Conservation (phyloP, 1,284 basidiomycete species). For the Sanguinoderma infundibulare region DNA sequence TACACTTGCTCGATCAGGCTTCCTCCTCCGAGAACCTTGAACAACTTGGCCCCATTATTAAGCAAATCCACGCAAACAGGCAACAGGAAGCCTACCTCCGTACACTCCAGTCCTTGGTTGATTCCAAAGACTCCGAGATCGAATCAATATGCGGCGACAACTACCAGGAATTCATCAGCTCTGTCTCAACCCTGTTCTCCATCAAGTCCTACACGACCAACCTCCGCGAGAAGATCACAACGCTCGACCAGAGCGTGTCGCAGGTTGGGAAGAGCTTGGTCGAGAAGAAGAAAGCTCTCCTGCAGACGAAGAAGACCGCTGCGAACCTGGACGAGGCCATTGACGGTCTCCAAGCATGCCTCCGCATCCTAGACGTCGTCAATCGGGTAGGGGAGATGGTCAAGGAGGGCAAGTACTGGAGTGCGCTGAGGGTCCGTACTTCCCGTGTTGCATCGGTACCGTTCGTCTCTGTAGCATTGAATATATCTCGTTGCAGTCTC, state of each 20-base stretch:
- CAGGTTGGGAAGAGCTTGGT: constrained; percentile 85
- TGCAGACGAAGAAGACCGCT: constrained; percentile 92
- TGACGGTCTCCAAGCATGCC: constrained; percentile 90
- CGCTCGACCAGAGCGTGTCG: constrained; percentile 72
- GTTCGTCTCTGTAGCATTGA: constrained; percentile 28
- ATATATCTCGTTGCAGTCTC: constrained; percentile 61
- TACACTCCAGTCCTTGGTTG: constrained; percentile 85
- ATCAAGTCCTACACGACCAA: constrained; percentile 90
- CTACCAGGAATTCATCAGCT: constrained; percentile 97
- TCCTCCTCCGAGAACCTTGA: constrained; percentile 92
- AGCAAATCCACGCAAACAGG: constrained; percentile 88
- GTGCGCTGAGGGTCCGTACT: constrained; percentile 86
- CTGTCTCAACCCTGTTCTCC: constrained; percentile 93
- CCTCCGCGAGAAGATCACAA: constrained; percentile 78
- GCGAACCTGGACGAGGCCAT: constrained; percentile 96
- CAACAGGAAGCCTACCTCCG: constrained; percentile 93
- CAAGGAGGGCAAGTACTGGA: constrained; percentile 92
- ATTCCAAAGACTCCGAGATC: constrained; percentile 95
- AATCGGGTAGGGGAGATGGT: constrained; percentile 94
- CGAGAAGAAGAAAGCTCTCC: constrained; percentile 88
- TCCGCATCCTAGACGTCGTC: constrained; percentile 94
- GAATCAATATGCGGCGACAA: constrained; percentile 95
- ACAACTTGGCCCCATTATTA: constrained; percentile 91
- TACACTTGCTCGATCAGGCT: constrained; percentile 83
- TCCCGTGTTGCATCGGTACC: constrained; percentile 30